These are phyloP conservation scores for Pichia sp. DNA, from an alignment of 1,139 yeast species.

Conservation along the genomic window DNA sequence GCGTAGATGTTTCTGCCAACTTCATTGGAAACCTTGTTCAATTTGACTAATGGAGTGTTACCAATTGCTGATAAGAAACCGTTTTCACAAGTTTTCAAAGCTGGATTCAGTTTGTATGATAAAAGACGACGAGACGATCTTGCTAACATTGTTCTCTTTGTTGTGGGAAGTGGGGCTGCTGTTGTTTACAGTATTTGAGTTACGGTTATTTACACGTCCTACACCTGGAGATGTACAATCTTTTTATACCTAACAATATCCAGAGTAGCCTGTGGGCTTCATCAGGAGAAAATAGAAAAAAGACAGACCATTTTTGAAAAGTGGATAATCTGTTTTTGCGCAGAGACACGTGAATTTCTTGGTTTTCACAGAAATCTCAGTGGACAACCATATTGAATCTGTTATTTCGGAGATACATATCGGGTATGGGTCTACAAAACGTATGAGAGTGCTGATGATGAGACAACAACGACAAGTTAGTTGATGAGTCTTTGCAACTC, in stretches of 20 bases:
- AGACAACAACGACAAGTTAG: too few species aligned
- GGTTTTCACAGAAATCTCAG: too few species aligned
- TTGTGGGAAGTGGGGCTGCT: too few species aligned
- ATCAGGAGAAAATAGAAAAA: background rate
- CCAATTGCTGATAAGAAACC: constrained; percentile 44
- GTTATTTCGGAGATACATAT: background rate
- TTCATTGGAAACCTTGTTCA: constrained; percentile 56
- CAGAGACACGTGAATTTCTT: background rate
- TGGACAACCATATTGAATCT: too few species aligned
- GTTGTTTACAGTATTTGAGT: too few species aligned
- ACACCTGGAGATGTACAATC: too few species aligned
- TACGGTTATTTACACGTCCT: too few species aligned
- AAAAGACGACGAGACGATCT: background rate
- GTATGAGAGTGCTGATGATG: too few species aligned
- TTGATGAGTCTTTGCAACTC: constrained; percentile 25
- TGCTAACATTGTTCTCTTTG: constrained; percentile 1
- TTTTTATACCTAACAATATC: too few species aligned
- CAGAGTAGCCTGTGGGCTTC: too few species aligned
- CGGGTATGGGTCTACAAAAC: background rate
- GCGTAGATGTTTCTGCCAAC: constrained; percentile 79
- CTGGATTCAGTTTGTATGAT: constrained; percentile 7
- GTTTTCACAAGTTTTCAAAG: constrained; percentile 3
- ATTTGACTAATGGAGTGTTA: constrained; percentile 71
- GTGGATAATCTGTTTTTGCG: background rate
- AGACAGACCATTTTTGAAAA: background rate